Base-by-base conservation (phyloP, 805 yeast species). In the Nakazawaea molendinolei region DNA sequence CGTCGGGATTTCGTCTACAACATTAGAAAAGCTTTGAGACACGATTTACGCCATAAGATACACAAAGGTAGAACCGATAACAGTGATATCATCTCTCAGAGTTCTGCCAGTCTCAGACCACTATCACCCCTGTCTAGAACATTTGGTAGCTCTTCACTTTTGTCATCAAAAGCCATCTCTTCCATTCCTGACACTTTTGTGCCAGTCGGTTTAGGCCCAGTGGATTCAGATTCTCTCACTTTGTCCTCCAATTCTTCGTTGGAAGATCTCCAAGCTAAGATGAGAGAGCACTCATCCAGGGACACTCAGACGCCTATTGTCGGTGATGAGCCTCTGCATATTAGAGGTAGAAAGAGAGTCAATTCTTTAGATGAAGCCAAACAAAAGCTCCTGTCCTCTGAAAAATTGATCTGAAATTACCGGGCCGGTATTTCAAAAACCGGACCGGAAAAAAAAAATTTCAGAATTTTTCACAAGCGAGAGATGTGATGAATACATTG, bases 1-100 rank as follows among this genome's bases (percentile, higher is more conserved):
- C 66, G 97, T 50, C 80, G 85, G 39, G 97, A 87, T 53, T 67
- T 80, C 36, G 81, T 92, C 0, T 64, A 72, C 34, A 47, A 50
- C 8, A 56, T 64, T 10, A 49, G 79, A 38, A 64, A 63, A 34
- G 30, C 37, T 4, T 21, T 38, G 23, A 38, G 23, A 17, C 39
- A 36, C 23, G 39, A 36, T 12, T 19, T 20, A n/a, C n/a, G n/a
- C n/a, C 23, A 23, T 14, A 7, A 4, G 16, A 34, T 23, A 29
- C 24, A 15, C 23, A 28, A 28, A 9, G 23, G 28, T n/a, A 34
- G 18, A 28, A 34, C 14, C 16, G 9, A 10, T 13, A 28, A 31
- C 13, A 3, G 8, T 23, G 16, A 28, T 17, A 28, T 23, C 16
- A 23, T 16, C 3, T 13, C 19, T 7, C 24, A 27, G 12, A 23